Evolutionary conservation across 2,329 filamentous ascomycete genomes (phyloP), one percentile per base, ranked within the genome.

Genomic region (Apiospora rasikravindrae): DNA sequence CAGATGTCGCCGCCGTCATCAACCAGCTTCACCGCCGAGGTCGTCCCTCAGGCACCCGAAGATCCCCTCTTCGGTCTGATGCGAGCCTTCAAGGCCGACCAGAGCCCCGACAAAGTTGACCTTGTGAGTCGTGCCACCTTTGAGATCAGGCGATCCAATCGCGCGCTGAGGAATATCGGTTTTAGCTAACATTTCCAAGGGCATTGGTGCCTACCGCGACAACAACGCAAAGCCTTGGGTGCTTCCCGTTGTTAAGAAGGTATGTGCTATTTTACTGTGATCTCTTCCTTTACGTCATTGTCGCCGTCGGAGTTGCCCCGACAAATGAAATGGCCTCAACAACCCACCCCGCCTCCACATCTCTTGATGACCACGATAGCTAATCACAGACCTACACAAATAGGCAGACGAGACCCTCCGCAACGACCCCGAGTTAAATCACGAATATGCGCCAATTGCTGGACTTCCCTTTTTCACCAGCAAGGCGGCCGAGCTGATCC

Each of bases 141-240:
- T 61, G 14, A 33, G 11, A 37, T 64, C 29, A 40, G 19, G 33
- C 29, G 44, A 61, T 57, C 26, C 44, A 75, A 53, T 76, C n/a
- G 69, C 40, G 47, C 64, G 44, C 19, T 37, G 40, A 57, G 53
- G 53, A 19, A 26, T 29, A 57, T 64, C 22, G 49, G 57, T 61
- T 26, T 69, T 71, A 73, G 75, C 64, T 77, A 68, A 61, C 53
- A 57, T 61, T 4, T 53, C 67, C 29, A 42, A 90, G 89, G 90
- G 90, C 72, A 91, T 98, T 85, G 96, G 96, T 77, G 96, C 96
- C 73, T 99, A 99, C 85, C 90, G 96, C 81, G 96, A 98, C 80
- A 88, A 98, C 85, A 93, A 95, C 81, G 96, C 95, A 74, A 98
- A 98, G 87, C 96, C 96, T 3, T 99, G 96, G 96, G 91, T 99